A percentile compares a stretch with the other conserved stretches of the same genome.
Evolutionary conservation across 2,329 filamentous ascomycete genomes (phyloP).

Genomic region (Sclerotinia glacialis): DNA sequence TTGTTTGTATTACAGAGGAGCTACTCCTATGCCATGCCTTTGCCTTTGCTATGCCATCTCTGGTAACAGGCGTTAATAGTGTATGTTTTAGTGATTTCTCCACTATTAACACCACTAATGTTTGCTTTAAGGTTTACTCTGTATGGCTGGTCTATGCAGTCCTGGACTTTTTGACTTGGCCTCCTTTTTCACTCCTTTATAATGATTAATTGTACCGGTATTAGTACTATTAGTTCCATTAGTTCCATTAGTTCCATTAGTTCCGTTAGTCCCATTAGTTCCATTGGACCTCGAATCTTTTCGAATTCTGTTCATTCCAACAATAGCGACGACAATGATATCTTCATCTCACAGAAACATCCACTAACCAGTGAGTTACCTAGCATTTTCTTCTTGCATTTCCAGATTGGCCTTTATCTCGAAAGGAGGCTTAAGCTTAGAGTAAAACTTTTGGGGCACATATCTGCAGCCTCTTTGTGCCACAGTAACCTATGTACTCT

Average conservation of each 20-base stretch:
- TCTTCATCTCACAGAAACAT: not conserved
- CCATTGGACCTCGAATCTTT: not conserved
- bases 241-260: too few species aligned
- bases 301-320: not conserved
- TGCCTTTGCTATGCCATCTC: not conserved
- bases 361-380: not conserved
- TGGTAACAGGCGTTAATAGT: not conserved
- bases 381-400: not conserved
- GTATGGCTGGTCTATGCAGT: slow-evolving; percentile 3
- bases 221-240: too few species aligned
- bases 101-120: not conserved
- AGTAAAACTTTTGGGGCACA: not conserved
- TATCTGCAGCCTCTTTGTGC: not conserved
- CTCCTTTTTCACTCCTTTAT: not conserved
- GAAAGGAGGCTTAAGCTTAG: not conserved
- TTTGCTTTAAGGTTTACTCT: not conserved
- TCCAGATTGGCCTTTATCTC: not conserved
- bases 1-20: not conserved
- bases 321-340: not conserved
- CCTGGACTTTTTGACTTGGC: not conserved
- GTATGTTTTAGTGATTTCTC: not conserved
- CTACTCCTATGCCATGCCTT: not conserved
- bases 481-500: not conserved
- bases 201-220: too few species aligned
- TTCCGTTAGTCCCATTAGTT: too few species aligned